These are phyloP conservation scores for Mycosphaerella sp. DNA, from an alignment of 2,329 filamentous ascomycete genomes.

Conservation along the genomic window DNA sequence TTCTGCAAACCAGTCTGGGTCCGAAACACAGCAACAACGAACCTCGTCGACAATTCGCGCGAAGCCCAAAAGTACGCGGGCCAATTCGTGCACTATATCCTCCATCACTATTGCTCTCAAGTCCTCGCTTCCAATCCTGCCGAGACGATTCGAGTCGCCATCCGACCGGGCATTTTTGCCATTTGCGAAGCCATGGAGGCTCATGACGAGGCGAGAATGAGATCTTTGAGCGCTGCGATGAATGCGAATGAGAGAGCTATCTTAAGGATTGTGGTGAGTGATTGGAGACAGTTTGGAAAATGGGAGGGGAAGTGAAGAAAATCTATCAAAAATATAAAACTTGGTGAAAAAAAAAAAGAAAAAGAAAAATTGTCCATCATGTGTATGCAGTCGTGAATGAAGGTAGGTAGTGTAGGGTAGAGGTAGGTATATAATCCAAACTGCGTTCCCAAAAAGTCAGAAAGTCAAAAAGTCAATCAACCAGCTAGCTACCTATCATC, in stretches of 20 bases:
- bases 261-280: constrained; percentile 49
- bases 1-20: constrained; percentile 55
- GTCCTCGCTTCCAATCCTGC: constrained; percentile 46
- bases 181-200: constrained; percentile 47
- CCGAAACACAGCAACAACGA: constrained; percentile 29
- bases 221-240: constrained; percentile 47
- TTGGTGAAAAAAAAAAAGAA: no score
- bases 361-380: no score
- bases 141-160: constrained; percentile 47
- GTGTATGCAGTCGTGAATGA: no score
- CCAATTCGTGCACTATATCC: constrained; percentile 51
- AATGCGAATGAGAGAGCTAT: constrained; percentile 48
- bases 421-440: no score
- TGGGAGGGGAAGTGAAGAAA: constrained; percentile 24
- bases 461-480: no score
- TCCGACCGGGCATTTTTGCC: constrained; percentile 48
- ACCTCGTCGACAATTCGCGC: constrained; percentile 54
- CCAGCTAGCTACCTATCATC: no score
- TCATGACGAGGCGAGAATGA: constrained; percentile 42
- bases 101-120: constrained; percentile 51
- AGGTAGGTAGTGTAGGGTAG: no score
- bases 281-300: constrained; percentile 38
- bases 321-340: no score
- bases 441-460: no score
- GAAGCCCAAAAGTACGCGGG: constrained; percentile 53